phyloP scores from a whole-genome alignment of 2,329 filamentous ascomycete species.

The Fusarium albidum region DNA sequence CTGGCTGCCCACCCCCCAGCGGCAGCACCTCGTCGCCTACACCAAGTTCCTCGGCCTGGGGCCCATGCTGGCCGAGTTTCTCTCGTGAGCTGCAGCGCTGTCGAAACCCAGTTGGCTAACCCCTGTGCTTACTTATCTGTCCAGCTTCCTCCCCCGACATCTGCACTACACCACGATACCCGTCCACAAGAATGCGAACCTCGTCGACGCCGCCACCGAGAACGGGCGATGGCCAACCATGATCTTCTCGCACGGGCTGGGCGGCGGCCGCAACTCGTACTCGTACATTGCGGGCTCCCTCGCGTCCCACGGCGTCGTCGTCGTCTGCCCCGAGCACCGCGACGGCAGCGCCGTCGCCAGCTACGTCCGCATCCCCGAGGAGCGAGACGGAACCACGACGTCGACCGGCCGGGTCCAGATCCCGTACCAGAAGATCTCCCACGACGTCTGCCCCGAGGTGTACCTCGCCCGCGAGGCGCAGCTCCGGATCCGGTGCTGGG shows the following conservation, averaged over 20 bases:
- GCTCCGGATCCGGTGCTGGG: constrained; percentile 79
- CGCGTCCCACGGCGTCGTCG: constrained; percentile 81
- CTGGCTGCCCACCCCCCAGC: constrained; percentile 82
- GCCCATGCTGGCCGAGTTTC: constrained; percentile 62
- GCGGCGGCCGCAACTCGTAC: constrained; percentile 83
- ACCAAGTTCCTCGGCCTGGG: constrained; percentile 77
- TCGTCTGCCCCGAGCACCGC: constrained; percentile 83
- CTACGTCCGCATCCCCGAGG: constrained; percentile 69
- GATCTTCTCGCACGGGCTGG: constrained; percentile 87
- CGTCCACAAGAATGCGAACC: constrained; percentile 73
- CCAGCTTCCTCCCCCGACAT: constrained; percentile 72
- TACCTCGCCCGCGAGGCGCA: constrained; percentile 75
- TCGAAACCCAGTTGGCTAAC: neutral
- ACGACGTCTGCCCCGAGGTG: constrained; percentile 70
- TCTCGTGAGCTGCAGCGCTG: constrained; percentile 60
- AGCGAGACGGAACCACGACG: constrained; percentile 45
- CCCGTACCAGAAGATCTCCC: constrained; percentile 63
- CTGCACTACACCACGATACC: constrained; percentile 79
- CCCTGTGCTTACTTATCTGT: constrained; percentile 1
- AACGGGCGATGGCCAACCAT: constrained; percentile 77
- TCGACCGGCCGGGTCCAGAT: constrained; percentile 45
- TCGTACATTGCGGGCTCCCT: constrained; percentile 83
- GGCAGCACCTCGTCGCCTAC: constrained; percentile 77
- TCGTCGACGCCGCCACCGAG: constrained; percentile 59
- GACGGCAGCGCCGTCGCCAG: constrained; percentile 83